phyloP scores from a whole-genome alignment of 73 alveolate genomes.

The Symbiodinium natans region DNA sequence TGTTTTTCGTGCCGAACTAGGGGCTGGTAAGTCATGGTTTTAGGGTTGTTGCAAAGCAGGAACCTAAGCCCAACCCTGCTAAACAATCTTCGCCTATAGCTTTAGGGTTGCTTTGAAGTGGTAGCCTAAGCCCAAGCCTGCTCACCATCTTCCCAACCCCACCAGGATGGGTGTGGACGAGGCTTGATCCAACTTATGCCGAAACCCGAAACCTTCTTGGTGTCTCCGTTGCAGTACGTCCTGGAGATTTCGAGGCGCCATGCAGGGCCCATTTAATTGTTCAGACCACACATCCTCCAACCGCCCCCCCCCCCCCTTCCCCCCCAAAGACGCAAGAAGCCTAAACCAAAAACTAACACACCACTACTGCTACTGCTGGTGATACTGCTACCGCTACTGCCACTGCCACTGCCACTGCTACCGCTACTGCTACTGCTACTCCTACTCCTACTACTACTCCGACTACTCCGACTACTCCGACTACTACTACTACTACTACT shows the following conservation, averaged over 20 bases:
- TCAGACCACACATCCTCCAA: background rate
- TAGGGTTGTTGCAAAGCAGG: too few relatives aligned
- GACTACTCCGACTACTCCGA: background rate
- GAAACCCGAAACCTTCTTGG: background rate
- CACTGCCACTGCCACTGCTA: background rate
- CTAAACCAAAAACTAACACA: background rate
- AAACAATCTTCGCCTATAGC: too few relatives aligned
- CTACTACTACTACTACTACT: slow-evolving; percentile 12
- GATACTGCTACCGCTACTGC: background rate
- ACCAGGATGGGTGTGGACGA: background rate
- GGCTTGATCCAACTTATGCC: background rate
- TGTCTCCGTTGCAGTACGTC: too few relatives aligned
- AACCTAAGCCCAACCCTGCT: too few relatives aligned
- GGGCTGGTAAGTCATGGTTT: too few relatives aligned
- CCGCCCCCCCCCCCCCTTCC: background rate
- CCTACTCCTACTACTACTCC: slow-evolving; percentile 1
- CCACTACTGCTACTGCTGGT: background rate
- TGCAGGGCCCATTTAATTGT: too few relatives aligned
- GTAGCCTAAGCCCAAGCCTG: too few relatives aligned
- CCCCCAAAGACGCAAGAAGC: background rate
- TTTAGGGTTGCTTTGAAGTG: too few relatives aligned
- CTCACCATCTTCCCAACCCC: too few relatives aligned
- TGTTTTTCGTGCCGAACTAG: too few relatives aligned
- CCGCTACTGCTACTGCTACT: background rate
- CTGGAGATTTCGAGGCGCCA: too few relatives aligned